Evolutionary conservation across 1,284 basidiomycete genomes (phyloP).

Genomic region (Pseudozyma flocculosa): DNA sequence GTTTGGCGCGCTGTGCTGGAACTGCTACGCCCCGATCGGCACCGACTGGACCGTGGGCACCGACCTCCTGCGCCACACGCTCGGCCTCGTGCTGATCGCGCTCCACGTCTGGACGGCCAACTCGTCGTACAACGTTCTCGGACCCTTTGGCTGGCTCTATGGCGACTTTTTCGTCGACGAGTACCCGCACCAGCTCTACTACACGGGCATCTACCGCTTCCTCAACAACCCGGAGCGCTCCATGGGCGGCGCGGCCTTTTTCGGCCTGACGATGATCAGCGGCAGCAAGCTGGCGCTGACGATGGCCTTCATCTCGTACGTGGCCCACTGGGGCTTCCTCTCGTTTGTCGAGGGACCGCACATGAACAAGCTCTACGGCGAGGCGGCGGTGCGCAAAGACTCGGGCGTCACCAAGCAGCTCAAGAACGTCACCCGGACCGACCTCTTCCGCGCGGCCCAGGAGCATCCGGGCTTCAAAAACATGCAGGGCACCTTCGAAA

Average conservation of each 20-base stretch:
- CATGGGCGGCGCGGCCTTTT: slow-evolving; percentile 92
- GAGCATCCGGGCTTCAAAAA: slow-evolving; percentile 68
- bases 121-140: slow-evolving; percentile 88
- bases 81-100: slow-evolving; percentile 67
- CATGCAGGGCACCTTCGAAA: slow-evolving; percentile 88
- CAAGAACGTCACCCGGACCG: slow-evolving; percentile 68
- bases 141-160: slow-evolving; percentile 61
- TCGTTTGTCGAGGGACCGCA: slow-evolving; percentile 69
- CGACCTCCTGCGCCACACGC: slow-evolving; percentile 74
- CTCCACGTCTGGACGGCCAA: slow-evolving; percentile 88
- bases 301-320: slow-evolving; percentile 79
- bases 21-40: slow-evolving; percentile 47
- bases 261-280: slow-evolving; percentile 86
- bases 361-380: slow-evolving; percentile 92
- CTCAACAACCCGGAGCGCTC: slow-evolving; percentile 87
- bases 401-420: slow-evolving; percentile 96
- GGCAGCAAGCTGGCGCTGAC: slow-evolving; percentile 81
- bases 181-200: slow-evolving; percentile 85
- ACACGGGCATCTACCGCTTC: slow-evolving; percentile 90
- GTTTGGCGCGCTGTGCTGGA: slow-evolving; percentile 41
- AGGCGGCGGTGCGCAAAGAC: slow-evolving; percentile 79
- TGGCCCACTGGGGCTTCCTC: slow-evolving; percentile 62
- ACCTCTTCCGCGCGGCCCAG: slow-evolving; percentile 38
- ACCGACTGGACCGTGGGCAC: slow-evolving; percentile 82
- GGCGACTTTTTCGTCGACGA: slow-evolving; percentile 88